A percentile compares a stretch with the other conserved stretches of the same genome.
Evolutionary conservation across 345 rosid genomes (phyloP).

Genomic region (Heritiera littoralis): DNA sequence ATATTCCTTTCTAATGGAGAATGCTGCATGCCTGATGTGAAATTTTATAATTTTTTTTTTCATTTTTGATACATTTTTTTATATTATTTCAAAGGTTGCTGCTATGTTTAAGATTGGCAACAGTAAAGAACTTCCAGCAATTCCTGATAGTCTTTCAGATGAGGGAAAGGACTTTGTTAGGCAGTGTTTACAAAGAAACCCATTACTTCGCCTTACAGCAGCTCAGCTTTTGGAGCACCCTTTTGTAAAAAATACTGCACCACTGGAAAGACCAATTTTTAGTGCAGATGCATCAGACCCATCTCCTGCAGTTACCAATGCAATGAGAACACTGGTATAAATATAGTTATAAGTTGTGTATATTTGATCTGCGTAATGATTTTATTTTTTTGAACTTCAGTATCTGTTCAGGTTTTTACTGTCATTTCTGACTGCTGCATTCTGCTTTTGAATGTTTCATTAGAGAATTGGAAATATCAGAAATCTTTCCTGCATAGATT

Average conservation of each 20-base stretch:
- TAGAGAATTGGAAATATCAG: conserved; percentile 56
- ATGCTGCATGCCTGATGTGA: conserved; percentile 9
- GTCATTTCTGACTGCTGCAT: conserved; percentile 23
- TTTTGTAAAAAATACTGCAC: conserved; percentile 59
- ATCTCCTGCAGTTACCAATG: conserved; percentile 40
- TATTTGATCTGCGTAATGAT: neutral
- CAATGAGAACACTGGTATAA: conserved; percentile 62
- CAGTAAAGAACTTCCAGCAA: conserved; percentile 81
- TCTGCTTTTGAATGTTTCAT: conserved; percentile 32
- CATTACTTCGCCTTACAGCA: conserved; percentile 64
- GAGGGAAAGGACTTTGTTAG: conserved; percentile 79
- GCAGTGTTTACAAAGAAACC: conserved; percentile 69
- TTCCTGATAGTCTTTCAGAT: conserved; percentile 74
- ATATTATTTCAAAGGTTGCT: conserved; percentile 47
- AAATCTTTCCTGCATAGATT: conserved; percentile 44
- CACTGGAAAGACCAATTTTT: conserved; percentile 54
- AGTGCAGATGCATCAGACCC: conserved; percentile 44
- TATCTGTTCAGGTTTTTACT: conserved; percentile 1
- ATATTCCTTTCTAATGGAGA: neutral
- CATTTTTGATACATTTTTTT: neutral
- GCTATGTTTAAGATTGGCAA: conserved; percentile 92
- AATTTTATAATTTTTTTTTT: conserved; percentile 4
- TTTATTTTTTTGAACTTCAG: neutral
- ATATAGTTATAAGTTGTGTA: neutral
- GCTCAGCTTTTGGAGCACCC: conserved; percentile 63